Base-by-base conservation (phyloP, 495 filamentous ascomycete species). In the Poronia punctata region DNA sequence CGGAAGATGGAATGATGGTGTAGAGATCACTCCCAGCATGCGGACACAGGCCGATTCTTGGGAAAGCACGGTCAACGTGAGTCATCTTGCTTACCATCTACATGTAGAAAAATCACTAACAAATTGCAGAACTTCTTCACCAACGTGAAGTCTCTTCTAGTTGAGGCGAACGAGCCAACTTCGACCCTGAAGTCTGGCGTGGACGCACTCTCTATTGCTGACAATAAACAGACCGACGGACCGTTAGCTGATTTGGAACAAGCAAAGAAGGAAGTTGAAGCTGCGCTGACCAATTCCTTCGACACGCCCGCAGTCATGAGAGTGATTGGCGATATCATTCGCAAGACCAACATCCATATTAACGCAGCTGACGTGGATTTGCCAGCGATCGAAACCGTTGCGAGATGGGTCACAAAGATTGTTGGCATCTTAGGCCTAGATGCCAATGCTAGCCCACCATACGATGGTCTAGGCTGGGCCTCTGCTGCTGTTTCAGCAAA, bases 1-100 rank as follows among this genome's bases (percentile, higher is more conserved):
- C 35, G 84, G 88, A 30, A 74, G 74, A 7, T 98, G 92, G 92
- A 84, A 85, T 43, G 84, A 95, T 20, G 85, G 87, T 1, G 76
- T 96, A 19, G 92, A 98, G 56, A 88, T 98, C 44, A 88, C 87
- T 1, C 78, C 81, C 0, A 89, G 87, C 35, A 75, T 95, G 48
- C 69, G 84, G 5, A 82, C 76, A 19, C 70, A 78, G 36, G 84
- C 81, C 0, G 77, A 75, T 37, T 73, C 69, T 3, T 96, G 88
- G 85, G 92, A 97, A 59, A 74, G 74, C 17, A 82, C 80, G 11
- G 57, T 96, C 7, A 83, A 84, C 53, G 71, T 75, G 42, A 56
- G 70, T 63, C 7, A 14, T 14, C 1, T 10, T 16, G 5, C 1
- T 25, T 17, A 8, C 14, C 15, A 23, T 4, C 10, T 17, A 20